Evolutionary conservation across 2,329 filamentous ascomycete species (phyloP), one percentile per base, ranked within the genome.

Genomic region (Aspergillus ochraceus): DNA sequence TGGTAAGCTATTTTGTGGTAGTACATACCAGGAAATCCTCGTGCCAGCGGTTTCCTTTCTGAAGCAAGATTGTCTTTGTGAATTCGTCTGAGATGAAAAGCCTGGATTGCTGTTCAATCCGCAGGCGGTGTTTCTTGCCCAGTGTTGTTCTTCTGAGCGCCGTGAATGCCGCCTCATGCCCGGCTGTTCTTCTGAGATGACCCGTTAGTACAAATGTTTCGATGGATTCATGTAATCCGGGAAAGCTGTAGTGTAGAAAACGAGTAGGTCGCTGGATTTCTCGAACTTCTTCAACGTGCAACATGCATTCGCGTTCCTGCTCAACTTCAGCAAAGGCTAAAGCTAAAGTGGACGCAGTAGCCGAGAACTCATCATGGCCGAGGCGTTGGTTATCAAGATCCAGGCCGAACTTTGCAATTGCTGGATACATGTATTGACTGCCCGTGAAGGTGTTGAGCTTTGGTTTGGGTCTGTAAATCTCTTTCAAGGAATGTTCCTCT

Each of bases 271-370:
- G 81, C 66, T 87, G 80, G 0, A 81, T 73, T 61, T 87, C 80
- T 0, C 85, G 81, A 0, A 87, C 79, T 5, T 79, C 74, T 55
- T 88, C 84, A 0, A 88, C 79, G 62, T 88, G 81, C 17, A 82
- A 78, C 6, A 83, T 85, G 0, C 88, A 79, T 60, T 89, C 86
- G n/a, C 86, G 75, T 63, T 88, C 84, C 59, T 80, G 77, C 53
- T 81, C 78, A 1, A 82, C 86, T 57, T 90, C 87, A 53, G 88
- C 80, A 0, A 90, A 71, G 0, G 83, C 82, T 0, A 83, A 71
- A 0, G 83, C 82, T 0, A 83, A 81, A 74, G 1, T 80, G 80
- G 2, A 70, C 71, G 29, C 82, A 80, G 42, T 83, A 76, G 17
- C 78, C 8, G 17, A 42, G 36, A n/a, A 78, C 0, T 61, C 64